phyloP scores from a whole-genome alignment of 2,329 filamentous ascomycete genomes.

The Cercospora citrullina region DNA sequence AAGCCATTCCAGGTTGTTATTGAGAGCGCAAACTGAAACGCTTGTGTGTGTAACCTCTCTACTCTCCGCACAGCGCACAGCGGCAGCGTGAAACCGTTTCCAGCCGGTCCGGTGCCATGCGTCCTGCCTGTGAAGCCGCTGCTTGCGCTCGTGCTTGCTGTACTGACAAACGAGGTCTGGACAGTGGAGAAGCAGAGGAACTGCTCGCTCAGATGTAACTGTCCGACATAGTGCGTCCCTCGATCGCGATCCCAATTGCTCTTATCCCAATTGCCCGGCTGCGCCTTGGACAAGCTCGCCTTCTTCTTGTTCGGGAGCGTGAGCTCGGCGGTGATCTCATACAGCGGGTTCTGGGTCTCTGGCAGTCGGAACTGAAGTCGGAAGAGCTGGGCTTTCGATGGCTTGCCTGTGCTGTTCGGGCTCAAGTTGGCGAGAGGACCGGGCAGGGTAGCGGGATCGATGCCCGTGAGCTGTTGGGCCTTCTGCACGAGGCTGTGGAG shows the following conservation, averaged over 20 bases:
- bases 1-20: conserved; percentile 90
- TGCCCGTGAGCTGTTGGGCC: conserved; percentile 66
- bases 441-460: conserved; percentile 78
- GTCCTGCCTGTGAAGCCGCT: conserved; percentile 89
- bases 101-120: conserved; percentile 85
- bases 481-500: conserved; percentile 86
- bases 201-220: conserved; percentile 88
- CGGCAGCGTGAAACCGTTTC: conserved; percentile 93
- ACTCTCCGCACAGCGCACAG: conserved; percentile 89
- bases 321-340: conserved; percentile 95
- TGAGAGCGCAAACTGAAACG: conserved; percentile 85
- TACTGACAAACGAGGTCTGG: conserved; percentile 78
- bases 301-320: conserved; percentile 71
- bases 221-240: conserved; percentile 75
- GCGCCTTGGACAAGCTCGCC: conserved; percentile 25
- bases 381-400: conserved; percentile 89
- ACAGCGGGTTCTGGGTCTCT: conserved; percentile 84
- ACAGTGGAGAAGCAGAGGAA: conserved; percentile 97
- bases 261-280: conserved; percentile 59
- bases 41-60: conserved; percentile 88
- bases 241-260: conserved; percentile 61
- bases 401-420: conserved; percentile 73
- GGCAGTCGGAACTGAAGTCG: conserved; percentile 95
- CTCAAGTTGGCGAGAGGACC: conserved; percentile 42
- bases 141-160: conserved; percentile 75